Base-by-base conservation (phyloP, 169 alveolate species). In the Cryptosporidium canis region DNA sequence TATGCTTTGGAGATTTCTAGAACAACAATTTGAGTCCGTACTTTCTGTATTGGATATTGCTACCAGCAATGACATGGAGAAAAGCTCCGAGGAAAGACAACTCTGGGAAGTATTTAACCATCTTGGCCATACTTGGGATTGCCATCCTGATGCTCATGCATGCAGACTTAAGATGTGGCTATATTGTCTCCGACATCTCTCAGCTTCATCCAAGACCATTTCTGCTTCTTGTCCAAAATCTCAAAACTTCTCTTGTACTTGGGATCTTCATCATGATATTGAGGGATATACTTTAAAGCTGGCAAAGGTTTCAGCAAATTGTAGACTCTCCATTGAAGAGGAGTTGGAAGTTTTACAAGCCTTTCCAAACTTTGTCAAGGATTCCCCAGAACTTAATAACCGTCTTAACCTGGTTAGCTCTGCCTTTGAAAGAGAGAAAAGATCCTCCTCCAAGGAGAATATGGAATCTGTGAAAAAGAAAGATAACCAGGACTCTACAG, bases 101-200 rank as follows among this genome's bases (percentile, higher is more conserved):
- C 66, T 91, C 3, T 91, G 94, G 94, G 66, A 55, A 21, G 83
- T 33, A 31, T 66, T 91, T 43, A 65, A 64, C 55, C 16, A 16
- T 16, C 39, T 83, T 37, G 84, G 67, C 29, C 31, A 64, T 33
- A 14, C 37, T 66, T 66, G 83, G 37, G 94, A 91, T 55, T 83
- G 71, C 27, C 94, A 91, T 47, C 94, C 94, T n/a, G 94, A 91
- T 70, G 94, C 94, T 1, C 92, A 87, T 43, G 94, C 94, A 1
- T 53, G 90, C n/a, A 82, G 94, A 16, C 70, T 91, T 44, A 67
- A 83, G 58, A 48, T 91, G n/a, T 85, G 91, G 92, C 90, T 91
- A 1, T 56, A 72, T 35, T 72, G 85, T 14, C 7, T 72, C n/a
- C 51, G 85, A 55, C 67, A 72, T 72, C 12, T 72, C 31, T 72